Evolutionary conservation across 306 rosid species (phyloP), one percentile per base, ranked within the genome.

Genomic region (Trifolium subterraneum): DNA sequence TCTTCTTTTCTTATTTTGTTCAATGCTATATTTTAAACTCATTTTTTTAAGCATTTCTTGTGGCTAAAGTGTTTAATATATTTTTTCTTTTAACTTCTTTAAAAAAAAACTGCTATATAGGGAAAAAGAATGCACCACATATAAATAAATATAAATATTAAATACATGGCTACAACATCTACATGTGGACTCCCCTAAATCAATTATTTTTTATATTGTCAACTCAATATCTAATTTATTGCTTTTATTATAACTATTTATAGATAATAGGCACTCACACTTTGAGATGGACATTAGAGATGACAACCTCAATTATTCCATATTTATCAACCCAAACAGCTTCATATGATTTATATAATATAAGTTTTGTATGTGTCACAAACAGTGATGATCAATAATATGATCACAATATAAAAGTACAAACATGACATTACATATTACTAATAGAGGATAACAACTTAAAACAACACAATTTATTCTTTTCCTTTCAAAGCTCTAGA

Each of bases 401-500:
- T 18, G 14, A 8, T 44, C 54, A 69, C 16, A 52, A 19, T 14
- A 67, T 44, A 67, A 8, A 62, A 67, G 55, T 63, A 78, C 78
- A 73, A 73, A 29, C 79, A 72, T 52, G 36, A 79, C 33, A 84
- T 64, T 70, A 60, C 75, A 79, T 47, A 76, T 27, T 56, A 78
- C 66, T 41, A 38, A 75, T 66, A 70, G 51, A 72, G 71, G 65
- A 35, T 45, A 45, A 18, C 65, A 73, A 19, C 70, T 44, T 66
- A 39, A 72, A 74, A 51, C 73, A 71, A 38, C 64, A 60, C 48
- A 65, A 48, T 27, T 82, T 83, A 83, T 78, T 82, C 73, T 71
- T 60, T 59, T 51, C 78, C 66, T 68, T 70, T 88, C 85, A 92
- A 74, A 90, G 93, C 96, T 92, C 96, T 88, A 92, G 76, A 75